Conservation (phyloP, 371 early-diverging fungal species). For the Apophysomyces sp. region DNA sequence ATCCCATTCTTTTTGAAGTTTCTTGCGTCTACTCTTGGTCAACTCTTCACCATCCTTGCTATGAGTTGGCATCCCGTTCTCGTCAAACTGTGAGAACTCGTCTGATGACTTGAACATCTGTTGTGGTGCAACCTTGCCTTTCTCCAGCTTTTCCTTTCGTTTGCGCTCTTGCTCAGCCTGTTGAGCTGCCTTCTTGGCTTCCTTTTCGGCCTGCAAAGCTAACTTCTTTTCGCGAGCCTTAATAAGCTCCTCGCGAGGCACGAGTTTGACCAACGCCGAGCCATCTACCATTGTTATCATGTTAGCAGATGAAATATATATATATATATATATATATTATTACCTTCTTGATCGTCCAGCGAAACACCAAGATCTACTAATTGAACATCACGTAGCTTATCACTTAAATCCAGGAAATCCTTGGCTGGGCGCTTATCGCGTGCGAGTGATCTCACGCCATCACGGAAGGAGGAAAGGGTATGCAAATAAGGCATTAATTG, state of each 20-base stretch:
- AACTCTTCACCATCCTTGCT: slow-evolving; percentile 81
- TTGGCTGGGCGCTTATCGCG: slow-evolving; percentile 53
- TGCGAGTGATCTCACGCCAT: slow-evolving; percentile 78
- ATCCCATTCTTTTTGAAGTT: slow-evolving; percentile 84
- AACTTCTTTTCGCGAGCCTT: slow-evolving; percentile 65
- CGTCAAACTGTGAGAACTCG: slow-evolving; percentile 82
- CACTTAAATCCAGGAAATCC: slow-evolving; percentile 77
- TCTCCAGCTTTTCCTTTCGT: slow-evolving; percentile 69
- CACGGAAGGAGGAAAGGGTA: slow-evolving; percentile 84
- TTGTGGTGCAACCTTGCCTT: slow-evolving; percentile 73
- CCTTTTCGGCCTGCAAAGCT: slow-evolving; percentile 65
- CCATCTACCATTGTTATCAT: slow-evolving; percentile 58
- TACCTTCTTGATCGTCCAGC: slow-evolving; percentile 89
- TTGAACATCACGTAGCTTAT: slow-evolving; percentile 86
- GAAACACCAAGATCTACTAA: slow-evolving; percentile 85
- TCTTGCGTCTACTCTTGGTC: slow-evolving; percentile 83
- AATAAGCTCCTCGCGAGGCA: slow-evolving; percentile 71
- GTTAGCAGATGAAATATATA: too few relatives aligned
- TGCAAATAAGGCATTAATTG: slow-evolving; percentile 79
- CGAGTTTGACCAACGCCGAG: slow-evolving; percentile 87
- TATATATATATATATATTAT: too few relatives aligned
- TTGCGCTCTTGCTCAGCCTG: slow-evolving; percentile 66
- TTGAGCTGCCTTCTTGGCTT: slow-evolving; percentile 63
- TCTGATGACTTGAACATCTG: slow-evolving; percentile 73
- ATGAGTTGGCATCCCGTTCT: slow-evolving; percentile 85